Base-by-base conservation (phyloP, 768 basidiomycete species). In the Trametopsis cervina region DNA sequence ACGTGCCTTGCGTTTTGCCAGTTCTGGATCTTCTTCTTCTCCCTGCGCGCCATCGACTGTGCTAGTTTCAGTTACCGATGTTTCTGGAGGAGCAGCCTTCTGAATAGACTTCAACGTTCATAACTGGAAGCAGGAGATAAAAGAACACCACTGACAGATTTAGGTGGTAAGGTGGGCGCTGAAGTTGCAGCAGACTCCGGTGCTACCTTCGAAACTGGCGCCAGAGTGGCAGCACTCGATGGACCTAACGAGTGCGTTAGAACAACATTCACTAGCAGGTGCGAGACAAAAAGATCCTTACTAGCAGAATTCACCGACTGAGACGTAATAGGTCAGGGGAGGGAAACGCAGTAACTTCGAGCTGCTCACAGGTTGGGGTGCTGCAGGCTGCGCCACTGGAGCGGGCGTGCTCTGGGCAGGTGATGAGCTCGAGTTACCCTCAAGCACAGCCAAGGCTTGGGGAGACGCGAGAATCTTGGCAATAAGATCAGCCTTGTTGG, bases 401-500 rank as follows among this genome's bases (percentile, higher is more conserved):
- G 18, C 25, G 42, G 39, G 50, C 57, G 66, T 54, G 47, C 33
- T 29, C 42, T 51, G 21, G 54, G 50, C 4, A 53, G 38, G 17
- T 54, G 40, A 44, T 68, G 57, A 15, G 67, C 50, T 49, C 25
- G 62, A 51, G 25, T 58, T 56, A 22, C 53, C 46, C 42, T 74
- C 65, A 66, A 78, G 83, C 17, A 70, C 69, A 27, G 71, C 67
- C 40, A 78, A 61, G 1, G 84, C 84, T 0, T 64, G 57, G 13
- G 71, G 66, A 46, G 66, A 76, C 23, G 76, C 76, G 40, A 77
- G 63, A 47, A 87, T 80, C 55, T 74, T 76, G 24, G 78, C 61
- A 54, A 86, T 74, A 60, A 89, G 80, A 55, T 85, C 85, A 0
- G 66, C 59, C 63, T 87, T 89, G 60, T 75, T 84, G 4, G 77